A percentile compares a stretch with the other conserved stretches of the same genome.
These are phyloP conservation scores for Blastomyces percursus DNA, from an alignment of 2,329 filamentous ascomycete genomes.

Conservation along the genomic window DNA sequence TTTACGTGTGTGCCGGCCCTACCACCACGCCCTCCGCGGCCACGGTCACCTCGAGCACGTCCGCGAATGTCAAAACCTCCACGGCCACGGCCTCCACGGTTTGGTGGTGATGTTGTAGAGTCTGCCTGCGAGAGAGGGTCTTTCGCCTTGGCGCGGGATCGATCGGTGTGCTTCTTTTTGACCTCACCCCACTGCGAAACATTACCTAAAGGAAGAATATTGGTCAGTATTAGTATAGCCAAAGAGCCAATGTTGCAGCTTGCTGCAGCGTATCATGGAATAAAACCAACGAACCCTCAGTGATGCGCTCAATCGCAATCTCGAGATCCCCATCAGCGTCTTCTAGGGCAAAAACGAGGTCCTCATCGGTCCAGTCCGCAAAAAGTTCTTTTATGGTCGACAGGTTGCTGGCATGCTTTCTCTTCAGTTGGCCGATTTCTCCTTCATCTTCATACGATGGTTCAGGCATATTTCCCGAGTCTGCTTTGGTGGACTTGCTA, in stretches of 20 bases:
- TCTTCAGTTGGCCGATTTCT: conserved; percentile 85
- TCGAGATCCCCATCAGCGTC: conserved; percentile 50
- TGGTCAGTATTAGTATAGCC: neutral
- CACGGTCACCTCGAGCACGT: conserved; percentile 38
- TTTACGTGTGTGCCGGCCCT: conserved; percentile 34
- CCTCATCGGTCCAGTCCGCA: conserved; percentile 88
- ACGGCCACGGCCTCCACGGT: conserved; percentile 36
- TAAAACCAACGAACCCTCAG: conserved; percentile 32
- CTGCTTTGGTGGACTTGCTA: conserved; percentile 60
- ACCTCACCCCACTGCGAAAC: conserved; percentile 44
- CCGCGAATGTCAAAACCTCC: conserved; percentile 38
- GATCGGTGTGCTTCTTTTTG: conserved; percentile 41
- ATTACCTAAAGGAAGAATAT: conserved; percentile 29
- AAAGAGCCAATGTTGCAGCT: neutral
- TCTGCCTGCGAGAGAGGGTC: conserved; percentile 29
- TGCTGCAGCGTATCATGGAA: conserved; percentile 3
- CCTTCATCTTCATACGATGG: conserved; percentile 67
- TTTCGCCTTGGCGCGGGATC: conserved; percentile 37
- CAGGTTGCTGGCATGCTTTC: conserved; percentile 71
- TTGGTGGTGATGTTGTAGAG: conserved; percentile 22
- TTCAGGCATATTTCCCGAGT: conserved; percentile 51
- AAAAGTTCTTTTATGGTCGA: conserved; percentile 83
- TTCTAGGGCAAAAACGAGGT: conserved; percentile 83
- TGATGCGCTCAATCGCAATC: conserved; percentile 41
- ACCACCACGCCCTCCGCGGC: conserved; percentile 38